phyloP scores from a whole-genome alignment of 495 filamentous ascomycete genomes.

The Trichoderma reesei region DNA sequence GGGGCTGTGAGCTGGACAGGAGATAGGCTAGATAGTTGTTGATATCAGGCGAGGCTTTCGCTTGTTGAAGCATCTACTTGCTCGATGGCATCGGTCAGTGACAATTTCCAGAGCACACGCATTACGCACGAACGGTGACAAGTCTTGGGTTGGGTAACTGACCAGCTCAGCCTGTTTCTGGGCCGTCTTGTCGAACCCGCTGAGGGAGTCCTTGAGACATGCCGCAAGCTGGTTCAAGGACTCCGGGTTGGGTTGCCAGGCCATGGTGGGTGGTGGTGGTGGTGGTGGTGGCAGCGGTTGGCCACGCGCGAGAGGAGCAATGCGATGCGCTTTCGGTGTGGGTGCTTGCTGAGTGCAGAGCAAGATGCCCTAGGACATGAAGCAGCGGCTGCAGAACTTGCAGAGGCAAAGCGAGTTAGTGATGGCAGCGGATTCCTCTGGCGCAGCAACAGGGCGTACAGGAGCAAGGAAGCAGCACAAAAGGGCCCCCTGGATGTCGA shows the following conservation, averaged over 20 bases:
- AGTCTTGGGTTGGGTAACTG: slow-evolving; percentile 24
- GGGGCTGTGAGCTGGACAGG: slow-evolving; percentile 58
- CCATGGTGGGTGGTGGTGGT: slow-evolving; percentile 48
- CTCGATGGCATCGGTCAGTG: slow-evolving; percentile 9
- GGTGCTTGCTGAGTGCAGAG: neutral
- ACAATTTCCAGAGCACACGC: neutral
- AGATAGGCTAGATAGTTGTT: slow-evolving; percentile 94
- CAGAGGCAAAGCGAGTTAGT: neutral
- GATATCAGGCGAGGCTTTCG: slow-evolving; percentile 83
- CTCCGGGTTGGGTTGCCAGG: slow-evolving; percentile 86
- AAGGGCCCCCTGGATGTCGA: neutral
- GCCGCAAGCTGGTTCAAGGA: slow-evolving; percentile 78
- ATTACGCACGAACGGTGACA: no score
- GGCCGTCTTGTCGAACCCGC: slow-evolving; percentile 60
- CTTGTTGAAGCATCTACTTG: slow-evolving; percentile 82
- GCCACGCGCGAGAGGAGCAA: neutral
- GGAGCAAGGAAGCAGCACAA: neutral
- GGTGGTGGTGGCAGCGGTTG: slow-evolving; percentile 1
- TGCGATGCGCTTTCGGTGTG: neutral
- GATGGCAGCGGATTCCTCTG: neutral
- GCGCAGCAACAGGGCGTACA: neutral
- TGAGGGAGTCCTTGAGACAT: slow-evolving; percentile 86
- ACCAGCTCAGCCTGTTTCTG: slow-evolving; percentile 78
- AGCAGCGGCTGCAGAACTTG: neutral
- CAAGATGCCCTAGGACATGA: neutral